phyloP scores from a whole-genome alignment of 1,284 basidiomycete species.

The Pholiota adiposa region DNA sequence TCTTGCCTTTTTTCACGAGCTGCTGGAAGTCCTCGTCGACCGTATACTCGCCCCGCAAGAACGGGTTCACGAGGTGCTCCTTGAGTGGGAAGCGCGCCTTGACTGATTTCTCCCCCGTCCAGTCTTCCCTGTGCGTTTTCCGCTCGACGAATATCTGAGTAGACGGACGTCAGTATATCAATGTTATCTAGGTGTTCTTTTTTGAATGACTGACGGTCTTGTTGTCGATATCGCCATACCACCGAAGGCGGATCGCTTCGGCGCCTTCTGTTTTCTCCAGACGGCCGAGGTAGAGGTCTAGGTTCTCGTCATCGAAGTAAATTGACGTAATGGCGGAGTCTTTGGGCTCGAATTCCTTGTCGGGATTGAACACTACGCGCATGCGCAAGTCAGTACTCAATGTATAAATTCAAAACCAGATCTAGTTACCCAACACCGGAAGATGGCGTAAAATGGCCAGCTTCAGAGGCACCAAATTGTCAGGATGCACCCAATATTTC shows the following conservation, averaged over 20 bases:
- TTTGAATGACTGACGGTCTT: slow-evolving; percentile 79
- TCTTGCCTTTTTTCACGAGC: slow-evolving; percentile 91
- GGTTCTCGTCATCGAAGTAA: slow-evolving; percentile 94
- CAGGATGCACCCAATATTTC: slow-evolving; percentile 98
- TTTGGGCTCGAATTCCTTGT: slow-evolving; percentile 91
- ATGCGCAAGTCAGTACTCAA: slow-evolving; percentile 9
- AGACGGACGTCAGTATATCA: too few species aligned
- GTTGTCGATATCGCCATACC: slow-evolving; percentile 94
- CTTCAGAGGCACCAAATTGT: slow-evolving; percentile 96
- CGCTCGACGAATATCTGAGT: slow-evolving; percentile 94
- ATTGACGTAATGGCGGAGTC: slow-evolving; percentile 89
- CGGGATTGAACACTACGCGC: slow-evolving; percentile 85
- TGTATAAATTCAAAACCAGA: neutral
- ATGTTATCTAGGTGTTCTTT: too few species aligned
- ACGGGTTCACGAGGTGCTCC: slow-evolving; percentile 94
- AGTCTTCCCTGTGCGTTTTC: slow-evolving; percentile 98
- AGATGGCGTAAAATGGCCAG: slow-evolving; percentile 93
- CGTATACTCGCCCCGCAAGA: slow-evolving; percentile 87
- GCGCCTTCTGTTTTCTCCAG: slow-evolving; percentile 99
- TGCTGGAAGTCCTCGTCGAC: slow-evolving; percentile 96
- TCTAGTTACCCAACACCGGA: slow-evolving; percentile 80
- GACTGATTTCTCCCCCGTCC: slow-evolving; percentile 99
- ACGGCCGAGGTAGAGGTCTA: slow-evolving; percentile 97
- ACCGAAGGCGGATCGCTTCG: slow-evolving; percentile 93
- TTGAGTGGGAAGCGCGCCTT: slow-evolving; percentile 98